Evolutionary conservation across 164 flowering plant genomes (phyloP), one percentile per base, ranked within the genome.

Genomic region (Annona cherimola): DNA sequence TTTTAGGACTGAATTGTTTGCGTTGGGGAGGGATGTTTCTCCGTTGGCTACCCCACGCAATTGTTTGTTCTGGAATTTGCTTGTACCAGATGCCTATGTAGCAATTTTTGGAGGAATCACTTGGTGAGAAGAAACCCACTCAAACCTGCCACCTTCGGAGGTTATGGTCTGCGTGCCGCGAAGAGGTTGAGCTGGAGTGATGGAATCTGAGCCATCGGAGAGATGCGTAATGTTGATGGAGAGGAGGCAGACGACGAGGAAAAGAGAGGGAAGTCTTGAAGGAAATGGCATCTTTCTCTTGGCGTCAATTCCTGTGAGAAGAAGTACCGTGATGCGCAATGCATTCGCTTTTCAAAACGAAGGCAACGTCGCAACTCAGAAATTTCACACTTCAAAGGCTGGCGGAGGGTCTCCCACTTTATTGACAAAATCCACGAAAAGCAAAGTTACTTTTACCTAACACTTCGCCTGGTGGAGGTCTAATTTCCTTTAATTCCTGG

Each of bases 41-140:
- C 83, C 70, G 61, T 78, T 76, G 18, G 83, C 81, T 4, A 78
- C 75, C n/a, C 79, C 83, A 81, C 62, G 74, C 77, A 20, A 73
- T 66, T 1, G 76, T 70, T 20, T 71, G 74, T 57, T 12, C 3
- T 7, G 74, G 14, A 55, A 63, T 45, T 62, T 70, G n/a, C n/a
- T n/a, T 73, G 74, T 70, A 79, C 75, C 76, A 74, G 9, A 73
- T 74, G 40, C 74, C 79, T 20, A 77, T 66, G 74, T 79, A 76
- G 66, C 72, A 71, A 6, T 72, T 75, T 6, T 43, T 61, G n/a
- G n/a, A n/a, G 50, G 76, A 73, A 9, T 75, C 70, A 43, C 81
- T 76, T 40, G 74, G 76, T 12, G 12, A 9, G 74, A 76, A 76
- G 81, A 73, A 79, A 14, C 79, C 81, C 50, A 76, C 64, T 66